These are phyloP conservation scores for Aspergillus asperescens DNA, from an alignment of 495 filamentous ascomycete genomes.

Conservation along the genomic window DNA sequence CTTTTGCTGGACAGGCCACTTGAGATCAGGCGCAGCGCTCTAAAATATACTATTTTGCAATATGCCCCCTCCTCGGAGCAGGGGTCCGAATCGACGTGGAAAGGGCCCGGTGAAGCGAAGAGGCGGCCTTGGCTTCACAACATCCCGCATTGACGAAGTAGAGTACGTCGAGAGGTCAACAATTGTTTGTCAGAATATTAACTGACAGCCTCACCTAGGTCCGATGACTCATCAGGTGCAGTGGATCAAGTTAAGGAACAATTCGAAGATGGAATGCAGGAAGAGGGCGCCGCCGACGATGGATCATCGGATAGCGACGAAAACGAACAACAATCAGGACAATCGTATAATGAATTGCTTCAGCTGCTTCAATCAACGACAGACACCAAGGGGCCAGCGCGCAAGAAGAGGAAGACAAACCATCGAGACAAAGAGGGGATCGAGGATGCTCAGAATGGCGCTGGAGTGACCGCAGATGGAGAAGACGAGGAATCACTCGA, in stretches of 20 bases:
- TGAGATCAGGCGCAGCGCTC: background rate
- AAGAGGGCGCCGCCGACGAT: constrained; percentile 29
- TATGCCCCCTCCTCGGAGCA: constrained; percentile 22
- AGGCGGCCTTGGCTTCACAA: constrained; percentile 25
- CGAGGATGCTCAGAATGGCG: constrained; percentile 10
- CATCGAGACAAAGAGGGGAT: constrained; percentile 23
- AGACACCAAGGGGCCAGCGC: constrained; percentile 49
- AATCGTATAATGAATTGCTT: constrained; percentile 62
- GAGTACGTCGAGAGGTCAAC: constrained; percentile 26
- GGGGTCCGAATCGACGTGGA: constrained; percentile 31
- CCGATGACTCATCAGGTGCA: constrained; percentile 33
- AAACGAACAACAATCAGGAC: constrained; percentile 34
- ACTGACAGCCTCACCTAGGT: constrained; percentile 25
- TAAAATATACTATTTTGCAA: background rate
- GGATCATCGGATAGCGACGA: constrained; percentile 44
- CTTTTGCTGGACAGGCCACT: background rate
- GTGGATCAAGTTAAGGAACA: constrained; percentile 13
- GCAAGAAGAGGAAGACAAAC: constrained; percentile 65
- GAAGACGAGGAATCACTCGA: constrained; percentile 25
- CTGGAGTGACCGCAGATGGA: constrained; percentile 9
- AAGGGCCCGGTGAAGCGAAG: constrained; percentile 20
- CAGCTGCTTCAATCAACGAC: constrained; percentile 49
- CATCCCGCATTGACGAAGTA: constrained; percentile 39
- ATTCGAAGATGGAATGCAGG: constrained; percentile 22
- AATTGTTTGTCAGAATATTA: background rate